phyloP scores from a whole-genome alignment of 208 protist genomes.

The Porcisia deanei region DNA sequence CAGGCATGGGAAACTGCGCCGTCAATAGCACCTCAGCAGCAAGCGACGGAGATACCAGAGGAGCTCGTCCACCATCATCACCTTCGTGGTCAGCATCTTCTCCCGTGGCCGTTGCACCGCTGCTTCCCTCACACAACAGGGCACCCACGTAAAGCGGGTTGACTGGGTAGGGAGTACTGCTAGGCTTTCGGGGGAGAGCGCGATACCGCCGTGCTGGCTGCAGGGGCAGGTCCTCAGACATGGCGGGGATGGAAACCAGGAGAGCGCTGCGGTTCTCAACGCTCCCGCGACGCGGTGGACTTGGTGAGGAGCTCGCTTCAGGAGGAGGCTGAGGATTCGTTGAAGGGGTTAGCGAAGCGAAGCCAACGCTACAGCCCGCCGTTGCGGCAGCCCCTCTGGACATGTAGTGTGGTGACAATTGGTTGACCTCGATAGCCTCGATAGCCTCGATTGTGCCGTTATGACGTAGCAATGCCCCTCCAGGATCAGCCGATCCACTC shows the following conservation, averaged over 20 bases:
- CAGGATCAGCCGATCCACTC: not conserved
- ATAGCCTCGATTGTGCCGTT: not conserved
- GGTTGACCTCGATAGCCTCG: not conserved
- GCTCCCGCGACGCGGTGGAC: conserved; percentile 1
- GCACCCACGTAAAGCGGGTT: conserved; percentile 59
- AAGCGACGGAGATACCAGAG: not conserved
- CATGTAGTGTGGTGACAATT: not conserved
- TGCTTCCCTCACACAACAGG: not conserved
- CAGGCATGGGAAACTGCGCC: conserved; percentile 61
- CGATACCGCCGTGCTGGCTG: conserved; percentile 34
- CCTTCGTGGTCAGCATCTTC: not conserved
- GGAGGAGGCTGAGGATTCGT: conserved; percentile 3
- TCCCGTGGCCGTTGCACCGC: not conserved
- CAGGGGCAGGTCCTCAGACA: conserved; percentile 17
- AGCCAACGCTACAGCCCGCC: not conserved
- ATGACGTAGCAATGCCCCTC: not conserved
- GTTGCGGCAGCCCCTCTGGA: too few relatives aligned
- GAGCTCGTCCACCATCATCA: not conserved
- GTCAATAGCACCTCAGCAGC: conserved; percentile 16
- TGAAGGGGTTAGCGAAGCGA: not conserved
- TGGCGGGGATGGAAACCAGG: conserved; percentile 31
- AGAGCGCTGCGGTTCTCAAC: conserved; percentile 17
- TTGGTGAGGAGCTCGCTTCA: not conserved
- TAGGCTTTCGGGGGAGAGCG: conserved; percentile 42
- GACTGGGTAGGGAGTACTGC: conserved; percentile 40